phyloP scores from a whole-genome alignment of 2,329 filamentous ascomycete genomes.

The Leptodontidium sp. region DNA sequence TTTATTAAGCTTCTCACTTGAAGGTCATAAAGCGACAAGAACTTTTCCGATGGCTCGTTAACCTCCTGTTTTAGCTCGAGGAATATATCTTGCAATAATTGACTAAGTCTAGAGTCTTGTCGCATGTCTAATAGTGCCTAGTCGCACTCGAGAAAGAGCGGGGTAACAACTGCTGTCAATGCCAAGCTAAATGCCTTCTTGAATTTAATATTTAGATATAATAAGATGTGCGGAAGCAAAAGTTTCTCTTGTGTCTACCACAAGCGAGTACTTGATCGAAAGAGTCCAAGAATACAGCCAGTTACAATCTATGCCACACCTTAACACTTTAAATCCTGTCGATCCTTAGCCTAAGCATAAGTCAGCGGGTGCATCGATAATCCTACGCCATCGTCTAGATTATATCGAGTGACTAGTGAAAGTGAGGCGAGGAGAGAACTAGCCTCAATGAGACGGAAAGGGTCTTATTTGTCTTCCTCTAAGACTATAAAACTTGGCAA shows the following conservation, averaged over 20 bases:
- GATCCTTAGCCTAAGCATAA: too few species aligned
- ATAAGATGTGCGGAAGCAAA: conserved; percentile 28
- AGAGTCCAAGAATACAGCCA: too few species aligned
- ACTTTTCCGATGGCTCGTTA: conserved; percentile 29
- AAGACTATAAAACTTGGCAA: conserved; percentile 14
- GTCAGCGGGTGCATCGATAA: conserved; percentile 20
- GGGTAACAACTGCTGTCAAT: conserved; percentile 16
- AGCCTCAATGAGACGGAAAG: conserved; percentile 43
- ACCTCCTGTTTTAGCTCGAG: conserved; percentile 22
- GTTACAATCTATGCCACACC: too few species aligned
- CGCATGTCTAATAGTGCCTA: conserved; percentile 27
- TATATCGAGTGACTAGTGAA: conserved; percentile 40
- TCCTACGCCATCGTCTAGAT: conserved; percentile 20
- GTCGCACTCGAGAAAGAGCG: conserved; percentile 31
- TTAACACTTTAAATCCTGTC: too few species aligned
- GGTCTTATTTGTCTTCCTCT: conserved; percentile 43
- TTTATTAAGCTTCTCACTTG: conserved; percentile 26
- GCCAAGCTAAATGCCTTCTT: conserved; percentile 22
- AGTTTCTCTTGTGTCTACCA: conserved; percentile 29
- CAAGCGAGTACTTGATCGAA: conserved; percentile 2
- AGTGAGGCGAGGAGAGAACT: conserved; percentile 43
- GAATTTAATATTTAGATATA: conserved; percentile 31
- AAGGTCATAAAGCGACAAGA: conserved; percentile 32
- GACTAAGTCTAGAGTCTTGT: conserved; percentile 30
- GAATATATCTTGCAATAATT: conserved; percentile 31